Evolutionary conservation across 1,139 yeast genomes (phyloP).

Genomic region (Scheffersomyces quercinus): DNA sequence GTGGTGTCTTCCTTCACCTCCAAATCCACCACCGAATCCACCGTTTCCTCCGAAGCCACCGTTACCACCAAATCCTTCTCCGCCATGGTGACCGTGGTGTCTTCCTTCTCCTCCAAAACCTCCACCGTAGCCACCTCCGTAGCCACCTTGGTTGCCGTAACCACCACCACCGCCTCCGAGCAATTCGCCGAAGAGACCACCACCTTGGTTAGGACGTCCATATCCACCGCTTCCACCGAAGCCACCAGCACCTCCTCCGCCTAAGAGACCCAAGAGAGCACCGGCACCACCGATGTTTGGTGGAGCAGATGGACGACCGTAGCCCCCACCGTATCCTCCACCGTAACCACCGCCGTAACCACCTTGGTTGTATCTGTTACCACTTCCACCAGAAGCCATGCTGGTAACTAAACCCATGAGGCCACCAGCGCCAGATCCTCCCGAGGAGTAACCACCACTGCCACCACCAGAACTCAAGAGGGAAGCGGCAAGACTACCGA

Average conservation of each 20-base stretch:
- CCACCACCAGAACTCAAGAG: neutral
- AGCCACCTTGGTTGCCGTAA: neutral
- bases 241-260: conserved; percentile 13
- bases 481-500: neutral
- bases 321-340: conserved; percentile 8
- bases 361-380: conserved; percentile 15
- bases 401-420: neutral
- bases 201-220: neutral
- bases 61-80: neutral
- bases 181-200: neutral
- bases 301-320: conserved; percentile 2
- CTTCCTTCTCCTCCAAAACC: too few relatives aligned
- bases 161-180: conserved; percentile 1
- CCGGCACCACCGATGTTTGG: conserved; percentile 10
- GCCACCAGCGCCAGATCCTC: conserved; percentile 3
- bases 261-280: conserved; percentile 5
- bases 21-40: conserved; percentile 3
- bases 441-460: neutral
- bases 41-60: neutral
- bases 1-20: conserved; percentile 1
- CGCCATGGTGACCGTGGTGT: neutral
- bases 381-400: conserved; percentile 1
- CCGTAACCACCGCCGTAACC: conserved; percentile 9
- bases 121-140: too few relatives aligned
- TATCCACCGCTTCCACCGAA: conserved; percentile 2